phyloP scores from a whole-genome alignment of 1,284 basidiomycete genomes.

The Wolfiporia cocos region DNA sequence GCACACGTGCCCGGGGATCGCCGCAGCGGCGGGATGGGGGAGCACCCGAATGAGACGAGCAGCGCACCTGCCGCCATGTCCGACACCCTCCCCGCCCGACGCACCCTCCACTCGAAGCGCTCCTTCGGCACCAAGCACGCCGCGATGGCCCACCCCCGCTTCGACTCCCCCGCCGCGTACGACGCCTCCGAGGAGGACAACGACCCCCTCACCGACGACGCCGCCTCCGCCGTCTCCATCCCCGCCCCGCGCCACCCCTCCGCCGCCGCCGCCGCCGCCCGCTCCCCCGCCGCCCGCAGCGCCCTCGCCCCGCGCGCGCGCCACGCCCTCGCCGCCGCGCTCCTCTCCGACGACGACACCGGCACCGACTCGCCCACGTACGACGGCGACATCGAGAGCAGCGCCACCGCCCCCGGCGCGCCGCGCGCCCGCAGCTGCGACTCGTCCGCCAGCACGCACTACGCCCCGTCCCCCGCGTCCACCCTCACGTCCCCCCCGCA shows the following conservation, averaged over 20 bases:
- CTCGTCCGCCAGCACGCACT: slow-evolving; percentile 13
- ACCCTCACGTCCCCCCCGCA: slow-evolving; percentile 46
- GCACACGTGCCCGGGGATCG: slow-evolving; percentile 4
- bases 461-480: slow-evolving; percentile 31
- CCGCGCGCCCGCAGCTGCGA: slow-evolving; percentile 22
- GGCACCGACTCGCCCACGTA: slow-evolving; percentile 82
- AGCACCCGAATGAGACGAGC: too few relatives aligned
- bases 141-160: slow-evolving; percentile 23
- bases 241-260: slow-evolving; percentile 24
- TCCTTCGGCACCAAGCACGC: slow-evolving; percentile 49
- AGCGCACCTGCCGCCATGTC: slow-evolving; percentile 2
- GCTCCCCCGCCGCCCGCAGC: slow-evolving; percentile 10
- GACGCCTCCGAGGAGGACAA: slow-evolving; percentile 83
- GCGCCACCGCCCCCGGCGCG: slow-evolving; percentile 50
- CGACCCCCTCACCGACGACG: slow-evolving; percentile 74
- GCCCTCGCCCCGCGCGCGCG: slow-evolving; percentile 33
- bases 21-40: too few relatives aligned
- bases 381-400: slow-evolving; percentile 85
- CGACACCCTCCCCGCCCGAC: slow-evolving; percentile 1
- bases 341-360: slow-evolving; percentile 58
- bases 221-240: slow-evolving; percentile 44
- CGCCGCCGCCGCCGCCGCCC: slow-evolving; percentile 13
- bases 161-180: slow-evolving; percentile 72
- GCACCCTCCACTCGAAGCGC: slow-evolving; percentile 52
- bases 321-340: slow-evolving; percentile 47